phyloP scores from a whole-genome alignment of 257 asterid species.

The Scutellaria minor region DNA sequence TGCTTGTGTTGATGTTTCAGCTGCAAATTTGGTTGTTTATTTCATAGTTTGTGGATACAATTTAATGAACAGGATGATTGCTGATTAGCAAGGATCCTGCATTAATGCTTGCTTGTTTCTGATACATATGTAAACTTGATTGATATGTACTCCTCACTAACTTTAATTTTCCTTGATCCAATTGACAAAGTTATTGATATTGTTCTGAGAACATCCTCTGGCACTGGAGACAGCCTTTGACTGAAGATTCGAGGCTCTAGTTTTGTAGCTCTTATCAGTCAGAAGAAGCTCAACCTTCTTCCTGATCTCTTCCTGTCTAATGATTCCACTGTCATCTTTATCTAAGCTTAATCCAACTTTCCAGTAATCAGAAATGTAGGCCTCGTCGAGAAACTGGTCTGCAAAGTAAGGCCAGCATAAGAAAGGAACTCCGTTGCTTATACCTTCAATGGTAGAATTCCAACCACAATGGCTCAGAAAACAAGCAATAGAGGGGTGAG shows the following conservation, averaged over 20 bases:
- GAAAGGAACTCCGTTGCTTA: conserved; percentile 57
- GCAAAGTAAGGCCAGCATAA: conserved; percentile 69
- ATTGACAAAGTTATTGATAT: conserved; percentile 41
- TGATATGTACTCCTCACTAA: no score
- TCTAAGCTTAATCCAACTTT: conserved; percentile 46
- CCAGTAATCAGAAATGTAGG: conserved; percentile 59
- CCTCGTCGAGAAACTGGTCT: conserved; percentile 52
- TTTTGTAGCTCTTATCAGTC: conserved; percentile 32
- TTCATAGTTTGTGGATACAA: no score
- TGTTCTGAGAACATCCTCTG: conserved; percentile 43
- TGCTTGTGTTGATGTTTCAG: no score
- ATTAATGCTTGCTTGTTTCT: no score
- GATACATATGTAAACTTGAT: no score
- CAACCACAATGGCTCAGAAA: conserved; percentile 69
- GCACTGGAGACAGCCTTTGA: conserved; percentile 34
- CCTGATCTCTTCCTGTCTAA: conserved; percentile 35
- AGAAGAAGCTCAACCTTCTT: conserved; percentile 46
- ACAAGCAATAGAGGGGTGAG: conserved; percentile 58
- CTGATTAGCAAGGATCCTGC: no score
- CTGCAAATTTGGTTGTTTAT: no score
- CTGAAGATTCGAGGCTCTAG: conserved; percentile 45
- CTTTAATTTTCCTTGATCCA: conserved; percentile 34
- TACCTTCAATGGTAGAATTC: conserved; percentile 58
- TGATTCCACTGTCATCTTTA: conserved; percentile 41
- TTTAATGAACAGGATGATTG: no score